Evolutionary conservation across 371 early-diverging fungal genomes (phyloP), one percentile per base, ranked within the genome.

Genomic region (Mortierella sp.): DNA sequence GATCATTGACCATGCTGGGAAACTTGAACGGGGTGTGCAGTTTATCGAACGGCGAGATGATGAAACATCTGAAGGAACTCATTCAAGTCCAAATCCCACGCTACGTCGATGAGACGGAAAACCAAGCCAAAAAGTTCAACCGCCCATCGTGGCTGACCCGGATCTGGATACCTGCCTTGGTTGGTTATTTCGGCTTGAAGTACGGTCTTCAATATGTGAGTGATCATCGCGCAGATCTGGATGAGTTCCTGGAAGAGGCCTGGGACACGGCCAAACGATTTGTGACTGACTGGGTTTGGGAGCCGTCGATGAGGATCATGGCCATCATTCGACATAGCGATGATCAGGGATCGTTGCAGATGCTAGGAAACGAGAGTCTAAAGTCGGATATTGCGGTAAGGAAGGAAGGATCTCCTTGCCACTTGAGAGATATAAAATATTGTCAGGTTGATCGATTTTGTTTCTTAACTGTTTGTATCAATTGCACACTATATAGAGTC

Each of bases 321-420:
- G 82, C 87, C n/a, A 97, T 96, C 3, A 90, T 98, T 32, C 86
- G 96, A 30, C 90, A 95, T 52, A 83, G 85, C 31, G 94, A 94
- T 50, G 80, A 83, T 23, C 84, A 90, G 47, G 78, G 78, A 4
- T 76, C 78, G n/a, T 79, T 97, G 32, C 90, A 89, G 15, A 67
- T 96, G 26, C 79, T 92, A 50, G 91, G 95, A 4, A 86, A 91
- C 28, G 91, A 92, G 50, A 89, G 91, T 0, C 78, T 97, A 50
- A 79, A 80, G 23, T 87, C 95, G 9, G 97, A 96, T 71, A 72
- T 97, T 42, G 89, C 89, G 32, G 93, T 91, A 81, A 72, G n/a
- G n/a, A n/a, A n/a, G n/a, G n/a, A n/a, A n/a, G n/a, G n/a, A n/a
- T n/a, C n/a, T n/a, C n/a, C n/a, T n/a, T n/a, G n/a, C n/a, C n/a